Conservation (phyloP, 1,284 basidiomycete genomes). For the Cryptococcus jaspeensis region DNA sequence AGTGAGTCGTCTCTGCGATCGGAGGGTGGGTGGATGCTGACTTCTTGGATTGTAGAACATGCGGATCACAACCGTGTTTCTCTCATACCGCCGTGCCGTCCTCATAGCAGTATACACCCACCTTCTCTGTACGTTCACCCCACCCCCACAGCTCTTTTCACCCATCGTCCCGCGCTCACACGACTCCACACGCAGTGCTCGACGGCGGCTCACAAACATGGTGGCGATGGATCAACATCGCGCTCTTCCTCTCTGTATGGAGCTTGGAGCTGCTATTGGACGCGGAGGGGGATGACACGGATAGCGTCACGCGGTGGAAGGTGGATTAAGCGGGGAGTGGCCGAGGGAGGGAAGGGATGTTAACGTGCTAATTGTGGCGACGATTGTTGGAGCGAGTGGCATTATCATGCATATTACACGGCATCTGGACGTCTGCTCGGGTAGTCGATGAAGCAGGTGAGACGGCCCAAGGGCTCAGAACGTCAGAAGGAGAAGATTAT, state of each 20-base stretch:
- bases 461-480: too few relatives aligned
- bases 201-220: slow-evolving; percentile 51
- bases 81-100: slow-evolving; percentile 50
- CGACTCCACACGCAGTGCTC: slow-evolving; percentile 32
- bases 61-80: slow-evolving; percentile 48
- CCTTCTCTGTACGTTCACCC: slow-evolving; percentile 41
- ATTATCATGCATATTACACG: neutral
- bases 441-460: too few relatives aligned
- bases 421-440: neutral
- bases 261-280: slow-evolving; percentile 50
- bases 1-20: slow-evolving; percentile 23
- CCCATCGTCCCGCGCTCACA: neutral
- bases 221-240: slow-evolving; percentile 53
- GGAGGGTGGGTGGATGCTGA: neutral
- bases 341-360: neutral
- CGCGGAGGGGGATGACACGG: slow-evolving; percentile 47
- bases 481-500: too few relatives aligned
- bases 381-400: neutral
- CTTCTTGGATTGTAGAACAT: slow-evolving; percentile 31
- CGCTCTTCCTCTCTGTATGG: slow-evolving; percentile 50
- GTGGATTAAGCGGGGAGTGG: slow-evolving; percentile 32
- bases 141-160: neutral
- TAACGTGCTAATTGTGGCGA: neutral
- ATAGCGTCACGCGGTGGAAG: slow-evolving; percentile 46
- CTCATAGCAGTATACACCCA: slow-evolving; percentile 53